Conservation (phyloP, 257 asterid species). For the Linderniella brevidens region DNA sequence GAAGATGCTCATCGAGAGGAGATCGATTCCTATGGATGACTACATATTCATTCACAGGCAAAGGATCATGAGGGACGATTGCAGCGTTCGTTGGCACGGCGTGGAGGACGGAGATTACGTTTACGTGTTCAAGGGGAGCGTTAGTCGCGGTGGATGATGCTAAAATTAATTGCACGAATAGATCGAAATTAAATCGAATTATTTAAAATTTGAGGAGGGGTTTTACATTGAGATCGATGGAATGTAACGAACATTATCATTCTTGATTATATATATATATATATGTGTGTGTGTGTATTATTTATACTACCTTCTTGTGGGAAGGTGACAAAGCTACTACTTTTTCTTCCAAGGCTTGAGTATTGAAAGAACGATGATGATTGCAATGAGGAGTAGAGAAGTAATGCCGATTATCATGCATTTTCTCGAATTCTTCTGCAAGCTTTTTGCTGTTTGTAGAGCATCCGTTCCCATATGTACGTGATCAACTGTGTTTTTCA, state of each 20-base stretch:
- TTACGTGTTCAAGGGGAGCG: constrained; percentile 58
- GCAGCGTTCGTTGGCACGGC: constrained; percentile 78
- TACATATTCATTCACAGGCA: constrained; percentile 70
- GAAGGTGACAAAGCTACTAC: neutral
- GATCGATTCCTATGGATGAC: constrained; percentile 46
- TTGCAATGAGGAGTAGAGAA: constrained; percentile 39
- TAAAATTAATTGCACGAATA: too few species aligned
- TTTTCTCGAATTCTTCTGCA: constrained; percentile 70
- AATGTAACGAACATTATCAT: too few species aligned
- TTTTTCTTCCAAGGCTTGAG: constrained; percentile 56
- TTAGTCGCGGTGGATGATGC: constrained; percentile 13
- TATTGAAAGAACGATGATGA: constrained; percentile 39
- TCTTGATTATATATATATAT: too few species aligned
- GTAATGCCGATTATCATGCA: constrained; percentile 54
- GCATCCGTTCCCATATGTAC: constrained; percentile 66
- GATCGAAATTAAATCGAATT: too few species aligned
- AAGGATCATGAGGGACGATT: constrained; percentile 50
- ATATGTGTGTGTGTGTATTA: too few species aligned
- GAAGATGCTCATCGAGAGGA: constrained; percentile 23
- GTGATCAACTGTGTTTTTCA: constrained; percentile 59
- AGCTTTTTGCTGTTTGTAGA: constrained; percentile 57
- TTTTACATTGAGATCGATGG: too few species aligned
- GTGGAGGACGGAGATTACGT: constrained; percentile 50
- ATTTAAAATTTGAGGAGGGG: too few species aligned
- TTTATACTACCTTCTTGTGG: neutral